phyloP scores from a whole-genome alignment of 441 rosid genomes.

The Kokia cookei region DNA sequence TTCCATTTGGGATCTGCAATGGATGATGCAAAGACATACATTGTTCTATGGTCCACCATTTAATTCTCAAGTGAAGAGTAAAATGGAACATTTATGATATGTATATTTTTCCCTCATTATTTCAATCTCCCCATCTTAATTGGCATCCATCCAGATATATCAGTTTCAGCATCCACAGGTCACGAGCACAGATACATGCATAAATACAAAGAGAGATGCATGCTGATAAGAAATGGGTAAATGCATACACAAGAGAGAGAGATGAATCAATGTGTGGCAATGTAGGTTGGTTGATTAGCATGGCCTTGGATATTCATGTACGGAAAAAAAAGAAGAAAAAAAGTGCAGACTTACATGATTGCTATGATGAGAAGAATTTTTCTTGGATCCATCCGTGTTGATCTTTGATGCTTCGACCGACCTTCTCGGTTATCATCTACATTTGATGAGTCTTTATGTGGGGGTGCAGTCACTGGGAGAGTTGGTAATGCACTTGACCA shows the following conservation, averaged over 20 bases:
- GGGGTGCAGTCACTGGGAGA: conserved; percentile 93
- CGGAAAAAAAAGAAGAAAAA: background rate
- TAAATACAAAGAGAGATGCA: background rate
- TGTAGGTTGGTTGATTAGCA: background rate
- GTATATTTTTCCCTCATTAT: background rate
- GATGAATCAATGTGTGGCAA: background rate
- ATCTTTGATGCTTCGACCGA: conserved; percentile 59
- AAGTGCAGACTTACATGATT: conserved; percentile 56
- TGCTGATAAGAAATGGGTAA: background rate
- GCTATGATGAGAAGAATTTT: conserved; percentile 86
- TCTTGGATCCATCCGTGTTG: conserved; percentile 83
- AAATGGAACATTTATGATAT: background rate
- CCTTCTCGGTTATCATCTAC: conserved; percentile 63
- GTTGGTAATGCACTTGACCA: conserved; percentile 98
- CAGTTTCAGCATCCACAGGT: background rate
- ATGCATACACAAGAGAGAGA: background rate
- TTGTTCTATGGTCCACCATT: background rate
- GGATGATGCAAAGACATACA: background rate
- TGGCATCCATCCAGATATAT: background rate
- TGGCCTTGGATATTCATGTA: background rate
- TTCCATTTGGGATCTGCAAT: background rate
- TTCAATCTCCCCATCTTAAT: background rate
- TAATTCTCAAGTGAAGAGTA: background rate
- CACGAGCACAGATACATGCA: background rate
- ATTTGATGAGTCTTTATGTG: conserved; percentile 66